These are phyloP conservation scores for Oxalis stricta DNA, from an alignment of 441 rosid genomes.

Conservation along the genomic window DNA sequence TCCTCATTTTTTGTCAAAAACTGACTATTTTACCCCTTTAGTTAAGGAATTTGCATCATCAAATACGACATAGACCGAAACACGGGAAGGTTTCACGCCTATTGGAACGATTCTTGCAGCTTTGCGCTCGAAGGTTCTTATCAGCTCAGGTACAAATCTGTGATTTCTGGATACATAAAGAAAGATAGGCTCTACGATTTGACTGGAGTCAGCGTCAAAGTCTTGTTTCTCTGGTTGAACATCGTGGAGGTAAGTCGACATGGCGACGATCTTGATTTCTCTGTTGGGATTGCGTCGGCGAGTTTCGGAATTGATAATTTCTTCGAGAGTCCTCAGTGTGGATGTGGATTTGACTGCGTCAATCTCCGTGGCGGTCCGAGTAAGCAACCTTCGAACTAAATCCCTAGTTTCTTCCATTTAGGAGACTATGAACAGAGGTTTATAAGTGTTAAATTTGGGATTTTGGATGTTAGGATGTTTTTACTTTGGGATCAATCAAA, in stretches of 20 bases:
- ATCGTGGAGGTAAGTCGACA: constrained; percentile 64
- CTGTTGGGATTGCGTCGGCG: constrained; percentile 87
- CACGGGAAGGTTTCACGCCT: constrained; percentile 49
- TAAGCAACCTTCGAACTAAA: constrained; percentile 24
- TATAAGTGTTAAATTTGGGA: neutral
- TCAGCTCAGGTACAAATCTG: constrained; percentile 55
- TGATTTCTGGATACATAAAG: constrained; percentile 49
- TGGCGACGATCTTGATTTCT: constrained; percentile 49
- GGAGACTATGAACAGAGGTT: constrained; percentile 3
- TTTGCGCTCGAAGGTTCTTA: constrained; percentile 76
- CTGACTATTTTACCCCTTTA: too few species aligned
- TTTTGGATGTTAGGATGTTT: neutral
- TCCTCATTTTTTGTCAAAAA: too few species aligned
- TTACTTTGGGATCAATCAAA: neutral
- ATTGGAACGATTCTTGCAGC: constrained; percentile 44
- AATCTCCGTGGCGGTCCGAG: constrained; percentile 5
- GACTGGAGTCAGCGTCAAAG: constrained; percentile 62
- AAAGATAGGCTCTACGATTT: constrained; percentile 35
- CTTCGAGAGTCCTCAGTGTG: constrained; percentile 73
- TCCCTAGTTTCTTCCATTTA: constrained; percentile 40
- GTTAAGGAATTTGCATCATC: too few species aligned
- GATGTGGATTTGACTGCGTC: constrained; percentile 67
- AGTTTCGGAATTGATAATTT: constrained; percentile 53
- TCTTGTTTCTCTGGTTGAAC: constrained; percentile 68
- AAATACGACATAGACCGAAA: constrained; percentile 45